phyloP scores from a whole-genome alignment of 495 filamentous ascomycete species.

The Podospora appendiculata region DNA sequence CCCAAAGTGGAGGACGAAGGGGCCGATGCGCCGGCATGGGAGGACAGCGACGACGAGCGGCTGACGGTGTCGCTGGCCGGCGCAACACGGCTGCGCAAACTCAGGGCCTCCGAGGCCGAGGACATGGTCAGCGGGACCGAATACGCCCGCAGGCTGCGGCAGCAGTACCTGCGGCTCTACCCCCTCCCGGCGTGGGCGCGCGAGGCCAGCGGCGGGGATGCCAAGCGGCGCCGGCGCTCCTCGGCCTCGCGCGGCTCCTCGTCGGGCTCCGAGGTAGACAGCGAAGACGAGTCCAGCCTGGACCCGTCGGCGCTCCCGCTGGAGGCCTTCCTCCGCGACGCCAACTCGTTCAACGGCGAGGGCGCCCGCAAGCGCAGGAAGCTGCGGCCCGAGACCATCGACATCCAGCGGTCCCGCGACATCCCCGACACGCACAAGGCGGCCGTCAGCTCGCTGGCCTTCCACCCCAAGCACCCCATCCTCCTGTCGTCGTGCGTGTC shows the following conservation, averaged over 20 bases:
- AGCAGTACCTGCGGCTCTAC: conserved; percentile 74
- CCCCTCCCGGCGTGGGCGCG: conserved; percentile 74
- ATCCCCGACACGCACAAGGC: conserved; percentile 52
- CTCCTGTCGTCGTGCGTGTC: conserved; percentile 82
- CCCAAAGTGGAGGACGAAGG: conserved; percentile 18
- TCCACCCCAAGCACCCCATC: conserved; percentile 83
- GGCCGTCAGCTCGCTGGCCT: conserved; percentile 71
- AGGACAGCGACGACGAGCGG: conserved; percentile 92
- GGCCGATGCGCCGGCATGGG: conserved; percentile 59
- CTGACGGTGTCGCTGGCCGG: conserved; percentile 73
- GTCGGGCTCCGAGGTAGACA: conserved; percentile 51
- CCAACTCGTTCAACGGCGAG: conserved; percentile 42
- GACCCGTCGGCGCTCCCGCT: conserved; percentile 61
- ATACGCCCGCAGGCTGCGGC: conserved; percentile 69
- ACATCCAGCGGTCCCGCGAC: conserved; percentile 60
- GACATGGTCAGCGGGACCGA: conserved; percentile 81
- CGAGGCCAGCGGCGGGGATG: conserved; percentile 25
- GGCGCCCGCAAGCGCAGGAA: conserved; percentile 46
- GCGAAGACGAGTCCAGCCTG: conserved; percentile 53
- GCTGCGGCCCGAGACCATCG: conserved; percentile 76
- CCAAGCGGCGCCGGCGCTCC: conserved; percentile 39
- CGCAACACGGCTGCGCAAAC: conserved; percentile 65
- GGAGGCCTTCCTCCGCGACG: conserved; percentile 67
- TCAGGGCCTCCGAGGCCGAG: conserved; percentile 70
- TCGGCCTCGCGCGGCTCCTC: conserved; percentile 35